Evolutionary conservation across 352 stramenopile species (phyloP).

Genomic region (Phytophthora pluvialis): DNA sequence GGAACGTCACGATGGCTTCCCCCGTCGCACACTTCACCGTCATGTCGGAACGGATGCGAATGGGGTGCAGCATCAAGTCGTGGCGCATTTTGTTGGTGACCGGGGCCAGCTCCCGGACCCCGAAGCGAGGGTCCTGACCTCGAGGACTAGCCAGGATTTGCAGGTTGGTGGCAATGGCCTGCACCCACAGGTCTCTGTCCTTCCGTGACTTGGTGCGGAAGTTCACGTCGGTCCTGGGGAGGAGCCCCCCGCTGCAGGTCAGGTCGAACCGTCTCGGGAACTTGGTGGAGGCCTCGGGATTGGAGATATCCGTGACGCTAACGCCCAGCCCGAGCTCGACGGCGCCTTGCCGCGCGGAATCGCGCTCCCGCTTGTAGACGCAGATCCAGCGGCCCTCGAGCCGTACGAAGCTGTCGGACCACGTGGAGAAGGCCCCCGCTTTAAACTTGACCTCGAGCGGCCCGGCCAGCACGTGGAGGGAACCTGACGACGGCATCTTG

Average conservation of each 20-base stretch:
- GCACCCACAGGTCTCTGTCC: slow-evolving; percentile 78
- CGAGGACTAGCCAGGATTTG: slow-evolving; percentile 50
- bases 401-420: slow-evolving; percentile 67
- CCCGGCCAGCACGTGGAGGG: slow-evolving; percentile 57
- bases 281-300: slow-evolving; percentile 68
- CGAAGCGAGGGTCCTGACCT: slow-evolving; percentile 58
- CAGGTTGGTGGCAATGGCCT: slow-evolving; percentile 70
- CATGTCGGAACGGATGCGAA: slow-evolving; percentile 73
- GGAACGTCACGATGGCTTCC: slow-evolving; percentile 74
- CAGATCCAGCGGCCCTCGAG: slow-evolving; percentile 75
- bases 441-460: slow-evolving; percentile 79
- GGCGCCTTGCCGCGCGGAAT: slow-evolving; percentile 59
- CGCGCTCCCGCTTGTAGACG: slow-evolving; percentile 74
- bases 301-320: slow-evolving; percentile 61
- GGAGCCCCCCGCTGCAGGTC: slow-evolving; percentile 67
- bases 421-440: slow-evolving; percentile 66
- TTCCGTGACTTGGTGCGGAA: slow-evolving; percentile 83
- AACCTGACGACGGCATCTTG: slow-evolving; percentile 36
- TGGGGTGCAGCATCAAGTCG: slow-evolving; percentile 56
- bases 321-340: slow-evolving; percentile 77
- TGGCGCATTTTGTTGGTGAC: slow-evolving; percentile 66
- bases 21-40: slow-evolving; percentile 68
- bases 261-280: slow-evolving; percentile 82
- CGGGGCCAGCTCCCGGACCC: slow-evolving; percentile 57
- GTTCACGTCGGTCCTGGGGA: slow-evolving; percentile 72